phyloP scores from a whole-genome alignment of 2,329 filamentous ascomycete species.

The Talaromyces piceae region DNA sequence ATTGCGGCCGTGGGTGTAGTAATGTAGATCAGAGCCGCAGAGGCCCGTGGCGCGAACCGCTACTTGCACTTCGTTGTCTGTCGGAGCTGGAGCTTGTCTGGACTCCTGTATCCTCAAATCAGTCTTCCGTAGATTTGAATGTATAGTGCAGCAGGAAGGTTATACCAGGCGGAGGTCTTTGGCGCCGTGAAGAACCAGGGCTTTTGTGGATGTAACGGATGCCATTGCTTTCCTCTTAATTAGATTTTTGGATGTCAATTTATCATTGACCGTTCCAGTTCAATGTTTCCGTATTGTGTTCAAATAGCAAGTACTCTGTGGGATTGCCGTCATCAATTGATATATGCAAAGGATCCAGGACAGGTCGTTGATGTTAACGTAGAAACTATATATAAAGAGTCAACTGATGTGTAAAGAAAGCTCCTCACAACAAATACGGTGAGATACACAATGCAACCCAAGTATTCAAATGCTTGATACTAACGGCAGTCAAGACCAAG shows the following conservation, averaged over 20 bases:
- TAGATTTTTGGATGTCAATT: background rate
- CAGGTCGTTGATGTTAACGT: too few relatives aligned
- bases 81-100: slow-evolving; percentile 41
- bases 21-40: slow-evolving; percentile 69
- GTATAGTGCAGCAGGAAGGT: too few relatives aligned
- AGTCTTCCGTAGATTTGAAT: too few relatives aligned
- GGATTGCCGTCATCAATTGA: too few relatives aligned
- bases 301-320: too few relatives aligned
- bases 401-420: too few relatives aligned
- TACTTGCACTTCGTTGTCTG: slow-evolving; percentile 53
- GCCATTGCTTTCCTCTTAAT: slow-evolving; percentile 16
- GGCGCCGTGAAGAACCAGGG: slow-evolving; percentile 52
- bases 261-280: background rate
- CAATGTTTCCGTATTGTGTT: too few relatives aligned
- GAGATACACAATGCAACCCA: background rate
- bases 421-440: too few relatives aligned
- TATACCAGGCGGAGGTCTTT: slow-evolving; percentile 55
- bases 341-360: too few relatives aligned
- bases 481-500: too few relatives aligned
- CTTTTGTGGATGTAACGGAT: slow-evolving; percentile 17
- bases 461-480: background rate
- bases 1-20: slow-evolving; percentile 81
- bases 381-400: too few relatives aligned
- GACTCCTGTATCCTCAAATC: too few relatives aligned
- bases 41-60: slow-evolving; percentile 60